Evolutionary conservation across 106 monocot species (phyloP).

Genomic region (Platanthera guangdongensis): DNA sequence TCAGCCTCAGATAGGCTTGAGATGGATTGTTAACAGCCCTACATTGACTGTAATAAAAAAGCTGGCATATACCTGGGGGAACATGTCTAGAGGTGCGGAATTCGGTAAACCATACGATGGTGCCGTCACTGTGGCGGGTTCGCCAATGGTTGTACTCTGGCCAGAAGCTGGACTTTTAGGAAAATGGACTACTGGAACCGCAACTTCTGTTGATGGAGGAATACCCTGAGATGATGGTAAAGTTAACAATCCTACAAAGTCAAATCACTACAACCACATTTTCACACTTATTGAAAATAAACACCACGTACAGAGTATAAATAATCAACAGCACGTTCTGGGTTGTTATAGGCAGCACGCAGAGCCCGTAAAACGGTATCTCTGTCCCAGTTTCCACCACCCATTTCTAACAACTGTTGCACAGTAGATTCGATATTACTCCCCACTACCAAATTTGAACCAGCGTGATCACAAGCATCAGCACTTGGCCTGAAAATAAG

Average conservation of each 20-base stretch:
- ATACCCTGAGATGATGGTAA: slow-evolving; percentile 49
- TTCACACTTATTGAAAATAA: not conserved
- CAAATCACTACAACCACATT: not conserved
- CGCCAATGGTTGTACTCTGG: slow-evolving; percentile 17
- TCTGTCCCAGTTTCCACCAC: slow-evolving; percentile 93
- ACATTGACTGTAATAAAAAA: not conserved
- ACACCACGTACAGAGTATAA: slow-evolving; percentile 69
- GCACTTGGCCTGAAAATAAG: slow-evolving; percentile 28
- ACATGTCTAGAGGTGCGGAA: slow-evolving; percentile 79
- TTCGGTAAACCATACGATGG: slow-evolving; percentile 67
- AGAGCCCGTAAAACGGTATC: slow-evolving; percentile 78
- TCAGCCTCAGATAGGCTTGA: too few relatives aligned
- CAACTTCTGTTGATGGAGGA: slow-evolving; percentile 67
- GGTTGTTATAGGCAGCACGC: slow-evolving; percentile 95
- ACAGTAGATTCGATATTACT: slow-evolving; percentile 64
- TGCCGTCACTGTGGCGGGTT: slow-evolving; percentile 20
- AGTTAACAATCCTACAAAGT: not conserved
- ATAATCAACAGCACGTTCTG: slow-evolving; percentile 98
- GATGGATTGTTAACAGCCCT: too few relatives aligned
- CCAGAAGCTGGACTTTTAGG: slow-evolving; percentile 24
- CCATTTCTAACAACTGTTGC: slow-evolving; percentile 91
- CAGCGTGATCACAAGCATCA: slow-evolving; percentile 74
- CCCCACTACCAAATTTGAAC: slow-evolving; percentile 67
- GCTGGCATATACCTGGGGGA: slow-evolving; percentile 63
- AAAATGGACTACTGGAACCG: slow-evolving; percentile 40